Evolutionary conservation across 257 asterid genomes (phyloP), one percentile per base, ranked within the genome.

Genomic region (Fraxinus americana): DNA sequence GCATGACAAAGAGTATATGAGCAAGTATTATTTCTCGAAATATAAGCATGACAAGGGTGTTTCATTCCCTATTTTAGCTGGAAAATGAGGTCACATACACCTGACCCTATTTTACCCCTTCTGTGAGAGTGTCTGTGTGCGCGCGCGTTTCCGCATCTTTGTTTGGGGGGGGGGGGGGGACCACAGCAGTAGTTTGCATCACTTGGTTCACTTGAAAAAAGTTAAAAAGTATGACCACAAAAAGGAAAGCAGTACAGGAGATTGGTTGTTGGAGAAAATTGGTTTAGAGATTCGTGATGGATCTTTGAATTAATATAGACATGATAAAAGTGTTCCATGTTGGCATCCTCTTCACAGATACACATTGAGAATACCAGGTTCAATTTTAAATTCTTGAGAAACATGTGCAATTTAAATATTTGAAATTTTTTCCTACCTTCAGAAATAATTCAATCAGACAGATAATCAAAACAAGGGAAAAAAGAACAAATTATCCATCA

Each of bases 351-450:
- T 38, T 38, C 41, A 38, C 41, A 12, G 76, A 19, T 34, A 6
- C 69, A 19, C 34, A 19, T 61, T 34, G 67, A 76, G 29, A 67
- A 48, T 25, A 74, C 27, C 9, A 39, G 17, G 19, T 63, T 57
- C 2, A 57, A 2, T 10, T 11, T 21, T 23, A 63, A 74, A 34
- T 68, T 74, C 59, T 41, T 25, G 34, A 78, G 80, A 39, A 77
- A 63, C 16, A 38, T 23, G 27, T 67, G 65, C 70, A 66, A n/a
- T 66, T 43, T 29, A 73, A 77, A 61, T 29, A 71, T 45, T 48
- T 27, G 50, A 65, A 27, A 54, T 41, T 23, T 52, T 54, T 5
- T 4, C 61, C 63, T 17, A 17, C n/a, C 19, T 19, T 9, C 10
- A 54, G 11, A 54, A 54, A 54, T 4, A 54, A 54, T 16, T n/a